Evolutionary conservation across 2,329 filamentous ascomycete species (phyloP).

Genomic region (Monosporascus sp.): DNA sequence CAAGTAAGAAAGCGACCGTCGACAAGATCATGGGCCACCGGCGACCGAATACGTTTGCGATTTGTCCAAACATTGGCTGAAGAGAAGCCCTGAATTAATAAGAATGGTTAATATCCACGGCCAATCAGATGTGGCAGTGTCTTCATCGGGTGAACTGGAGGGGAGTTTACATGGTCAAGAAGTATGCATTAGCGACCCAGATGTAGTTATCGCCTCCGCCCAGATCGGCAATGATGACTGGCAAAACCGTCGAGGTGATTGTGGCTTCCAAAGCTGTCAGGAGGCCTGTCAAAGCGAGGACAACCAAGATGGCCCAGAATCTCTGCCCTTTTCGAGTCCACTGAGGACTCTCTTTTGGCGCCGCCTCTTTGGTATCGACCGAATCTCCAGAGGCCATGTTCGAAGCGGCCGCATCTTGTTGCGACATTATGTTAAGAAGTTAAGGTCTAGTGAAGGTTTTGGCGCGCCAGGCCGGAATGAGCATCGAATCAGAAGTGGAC

Average conservation of each 20-base stretch:
- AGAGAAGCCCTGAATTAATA: conserved; percentile 14
- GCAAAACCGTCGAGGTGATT: conserved; percentile 14
- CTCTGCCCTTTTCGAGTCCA: too few species aligned
- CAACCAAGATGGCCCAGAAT: neutral
- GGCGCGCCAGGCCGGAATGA: too few species aligned
- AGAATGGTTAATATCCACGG: too few species aligned
- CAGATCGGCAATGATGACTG: conserved; percentile 15
- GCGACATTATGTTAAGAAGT: too few species aligned
- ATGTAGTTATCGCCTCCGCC: conserved; percentile 12
- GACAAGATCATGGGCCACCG: conserved; percentile 33
- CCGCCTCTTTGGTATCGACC: too few species aligned
- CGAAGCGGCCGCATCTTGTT: too few species aligned
- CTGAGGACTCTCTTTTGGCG: too few species aligned
- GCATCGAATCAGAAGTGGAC: too few species aligned
- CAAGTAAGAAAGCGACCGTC: conserved; percentile 41
- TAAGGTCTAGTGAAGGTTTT: too few species aligned
- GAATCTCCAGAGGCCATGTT: too few species aligned
- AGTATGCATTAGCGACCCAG: conserved; percentile 26
- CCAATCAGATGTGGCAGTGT: too few species aligned
- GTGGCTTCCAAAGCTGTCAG: conserved; percentile 2
- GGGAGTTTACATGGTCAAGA: conserved; percentile 29
- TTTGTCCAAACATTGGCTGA: conserved; percentile 43
- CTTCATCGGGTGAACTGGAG: too few species aligned
- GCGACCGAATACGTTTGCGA: conserved; percentile 45
- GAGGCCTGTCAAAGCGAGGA: neutral